Percentiles rank a stretch among this genome's conserved stretches.
Conservation (phyloP, 2,329 filamentous ascomycete genomes). For the Aphanocladium album region DNA sequence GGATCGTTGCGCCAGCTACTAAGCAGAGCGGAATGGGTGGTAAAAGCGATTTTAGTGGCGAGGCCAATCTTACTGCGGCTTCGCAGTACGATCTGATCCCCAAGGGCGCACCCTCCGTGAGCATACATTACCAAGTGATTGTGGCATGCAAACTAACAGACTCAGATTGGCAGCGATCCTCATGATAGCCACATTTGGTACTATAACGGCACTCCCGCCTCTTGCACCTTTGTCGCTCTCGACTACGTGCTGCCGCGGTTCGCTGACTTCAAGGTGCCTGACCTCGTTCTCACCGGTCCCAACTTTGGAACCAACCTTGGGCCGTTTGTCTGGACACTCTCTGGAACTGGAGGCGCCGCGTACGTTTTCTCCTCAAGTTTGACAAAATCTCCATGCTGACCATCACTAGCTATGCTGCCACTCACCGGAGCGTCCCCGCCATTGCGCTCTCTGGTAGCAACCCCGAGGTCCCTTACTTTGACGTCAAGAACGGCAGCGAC, state of each 20-base stretch:
- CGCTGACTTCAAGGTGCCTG: slow-evolving; percentile 43
- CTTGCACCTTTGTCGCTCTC: slow-evolving; percentile 50
- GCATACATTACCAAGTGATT: not conserved
- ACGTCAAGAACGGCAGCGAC: slow-evolving; percentile 34
- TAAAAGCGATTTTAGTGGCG: slow-evolving; percentile 23
- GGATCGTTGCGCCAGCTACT: slow-evolving; percentile 26
- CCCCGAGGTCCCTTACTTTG: slow-evolving; percentile 35
- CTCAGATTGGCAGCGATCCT: slow-evolving; percentile 42
- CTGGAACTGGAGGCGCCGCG: slow-evolving; percentile 44
- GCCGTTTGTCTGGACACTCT: slow-evolving; percentile 47
- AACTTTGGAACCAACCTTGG: slow-evolving; percentile 53
- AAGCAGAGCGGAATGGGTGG: slow-evolving; percentile 28
- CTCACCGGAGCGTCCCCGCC: slow-evolving; percentile 44
- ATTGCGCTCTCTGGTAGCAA: slow-evolving; percentile 45
- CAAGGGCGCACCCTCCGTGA: slow-evolving; percentile 24
- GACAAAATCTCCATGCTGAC: not conserved
- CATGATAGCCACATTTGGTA: slow-evolving; percentile 52
- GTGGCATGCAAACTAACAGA: not conserved
- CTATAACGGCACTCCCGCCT: slow-evolving; percentile 54
- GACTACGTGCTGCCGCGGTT: slow-evolving; percentile 50
- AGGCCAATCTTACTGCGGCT: slow-evolving; percentile 23
- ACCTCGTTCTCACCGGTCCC: slow-evolving; percentile 50
- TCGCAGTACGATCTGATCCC: slow-evolving; percentile 26
- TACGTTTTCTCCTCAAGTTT: slow-evolving; percentile 11
- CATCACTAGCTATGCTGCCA: slow-evolving; percentile 39